These are phyloP conservation scores for Rhynchospora tenuis DNA, from an alignment of 176 grass and related monocot species.

Conservation along the genomic window DNA sequence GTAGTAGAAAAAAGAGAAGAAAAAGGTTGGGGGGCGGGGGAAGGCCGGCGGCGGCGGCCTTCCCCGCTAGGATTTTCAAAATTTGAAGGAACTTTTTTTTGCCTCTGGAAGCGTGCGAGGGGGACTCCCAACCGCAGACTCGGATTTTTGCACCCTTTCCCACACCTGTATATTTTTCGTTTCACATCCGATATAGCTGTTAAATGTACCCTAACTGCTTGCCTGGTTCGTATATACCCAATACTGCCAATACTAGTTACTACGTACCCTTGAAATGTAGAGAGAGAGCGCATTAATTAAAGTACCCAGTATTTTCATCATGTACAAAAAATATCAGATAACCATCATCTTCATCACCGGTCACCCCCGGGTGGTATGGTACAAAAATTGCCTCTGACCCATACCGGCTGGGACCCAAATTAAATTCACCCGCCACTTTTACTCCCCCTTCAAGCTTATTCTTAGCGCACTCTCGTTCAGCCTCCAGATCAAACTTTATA, in stretches of 20 bases:
- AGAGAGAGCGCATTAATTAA: neutral
- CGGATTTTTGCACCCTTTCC: too few species aligned
- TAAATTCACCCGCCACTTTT: constrained; percentile 62
- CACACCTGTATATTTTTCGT: neutral
- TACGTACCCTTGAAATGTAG: neutral
- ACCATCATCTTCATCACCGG: constrained; percentile 78
- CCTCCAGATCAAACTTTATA: constrained; percentile 80
- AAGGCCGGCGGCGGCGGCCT: too few species aligned
- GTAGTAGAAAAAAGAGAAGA: too few species aligned
- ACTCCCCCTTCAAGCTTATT: constrained; percentile 72
- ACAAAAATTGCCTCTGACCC: constrained; percentile 92
- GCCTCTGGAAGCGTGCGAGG: too few species aligned
- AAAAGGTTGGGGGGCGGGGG: too few species aligned
- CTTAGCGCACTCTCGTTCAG: constrained; percentile 47
- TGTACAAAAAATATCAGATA: constrained; percentile 88
- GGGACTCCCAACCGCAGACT: too few species aligned
- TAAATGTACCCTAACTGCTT: neutral
- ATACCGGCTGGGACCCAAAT: constrained; percentile 62
- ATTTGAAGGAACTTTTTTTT: too few species aligned
- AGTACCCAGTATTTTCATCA: constrained; percentile 83
- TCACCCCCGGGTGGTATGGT: constrained; percentile 48
- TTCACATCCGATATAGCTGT: neutral
- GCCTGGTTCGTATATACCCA: neutral
- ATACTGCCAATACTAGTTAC: too few species aligned
- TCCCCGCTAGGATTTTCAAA: too few species aligned